Evolutionary conservation across 2,329 filamentous ascomycete species (phyloP).

Genomic region (Sporothrix phasma): DNA sequence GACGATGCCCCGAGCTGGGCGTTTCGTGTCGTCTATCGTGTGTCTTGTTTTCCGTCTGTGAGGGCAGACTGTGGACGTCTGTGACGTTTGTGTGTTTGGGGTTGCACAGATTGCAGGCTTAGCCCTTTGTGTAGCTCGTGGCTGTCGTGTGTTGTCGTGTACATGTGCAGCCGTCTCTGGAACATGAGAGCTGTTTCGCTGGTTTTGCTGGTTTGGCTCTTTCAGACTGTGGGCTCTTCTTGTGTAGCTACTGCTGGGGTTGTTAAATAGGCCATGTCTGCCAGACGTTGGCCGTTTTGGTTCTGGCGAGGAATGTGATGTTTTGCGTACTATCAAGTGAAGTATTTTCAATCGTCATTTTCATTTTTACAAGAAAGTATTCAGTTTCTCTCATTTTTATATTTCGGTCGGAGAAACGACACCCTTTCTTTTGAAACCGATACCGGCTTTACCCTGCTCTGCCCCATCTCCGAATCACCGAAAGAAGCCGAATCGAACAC

Average conservation of each 20-base stretch:
- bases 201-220: not conserved
- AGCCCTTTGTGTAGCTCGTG: not conserved
- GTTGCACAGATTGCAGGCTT: slow-evolving; percentile 1
- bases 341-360: no score
- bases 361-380: no score
- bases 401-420: no score
- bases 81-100: no score
- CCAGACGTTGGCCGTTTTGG: not conserved
- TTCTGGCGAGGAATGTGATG: no score
- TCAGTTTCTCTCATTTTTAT: no score
- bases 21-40: slow-evolving; percentile 1
- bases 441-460: no score
- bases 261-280: not conserved
- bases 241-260: not conserved
- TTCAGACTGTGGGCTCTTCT: not conserved
- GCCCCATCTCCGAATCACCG: no score
- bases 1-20: not conserved
- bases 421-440: not conserved
- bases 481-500: not conserved
- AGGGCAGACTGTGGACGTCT: not conserved
- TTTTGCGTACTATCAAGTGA: no score
- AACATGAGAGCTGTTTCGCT: no score
- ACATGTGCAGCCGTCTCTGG: not conserved
- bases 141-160: not conserved
- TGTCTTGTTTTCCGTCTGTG: not conserved